A percentile compares a stretch with the other conserved stretches of the same genome.
Conservation (phyloP, 1,139 yeast species). For the Scheffersomyces segobiensis region DNA sequence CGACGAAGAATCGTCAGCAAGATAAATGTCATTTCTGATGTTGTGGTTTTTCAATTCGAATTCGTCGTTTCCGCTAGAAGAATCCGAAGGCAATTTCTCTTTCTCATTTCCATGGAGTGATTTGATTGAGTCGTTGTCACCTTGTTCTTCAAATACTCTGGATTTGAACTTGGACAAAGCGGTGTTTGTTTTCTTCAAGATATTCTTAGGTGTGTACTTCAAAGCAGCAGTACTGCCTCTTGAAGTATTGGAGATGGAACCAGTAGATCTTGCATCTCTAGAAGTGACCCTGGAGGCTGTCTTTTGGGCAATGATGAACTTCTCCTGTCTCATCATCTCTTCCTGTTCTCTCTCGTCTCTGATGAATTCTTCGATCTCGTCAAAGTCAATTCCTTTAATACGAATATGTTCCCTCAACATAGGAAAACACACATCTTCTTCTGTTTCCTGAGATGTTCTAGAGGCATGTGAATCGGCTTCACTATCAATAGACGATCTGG, state of each 20-base stretch:
- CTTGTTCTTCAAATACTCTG: constrained; percentile 1
- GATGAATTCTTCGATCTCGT: constrained; percentile 75
- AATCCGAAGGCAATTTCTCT: constrained; percentile 20
- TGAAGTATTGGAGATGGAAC: constrained; percentile 19
- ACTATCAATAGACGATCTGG: constrained; percentile 49
- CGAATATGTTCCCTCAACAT: constrained; percentile 74
- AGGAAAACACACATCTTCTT: constrained; percentile 97
- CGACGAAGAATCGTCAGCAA: constrained; percentile 11
- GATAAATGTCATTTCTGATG: constrained; percentile 1
- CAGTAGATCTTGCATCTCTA: constrained; percentile 20
- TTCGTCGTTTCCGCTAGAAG: constrained; percentile 26
- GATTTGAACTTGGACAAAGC: constrained; percentile 8
- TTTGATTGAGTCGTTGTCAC: constrained; percentile 7
- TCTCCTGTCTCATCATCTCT: constrained; percentile 28
- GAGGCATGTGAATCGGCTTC: constrained; percentile 74
- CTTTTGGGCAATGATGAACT: constrained; percentile 30
- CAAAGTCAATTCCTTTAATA: constrained; percentile 74
- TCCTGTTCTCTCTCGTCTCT: constrained; percentile 47
- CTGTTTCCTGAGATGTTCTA: constrained; percentile 79
- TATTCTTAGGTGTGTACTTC: constrained; percentile 57
- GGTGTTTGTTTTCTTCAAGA: constrained; percentile 24
- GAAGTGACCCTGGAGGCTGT: constrained; percentile 26
- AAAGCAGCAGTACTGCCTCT: constrained; percentile 47
- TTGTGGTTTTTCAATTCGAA: constrained; percentile 12
- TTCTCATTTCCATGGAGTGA: constrained; percentile 11